Evolutionary conservation across 164 flowering plant genomes (phyloP), one percentile per base, ranked within the genome.

Genomic region (Magnolia officinalis): DNA sequence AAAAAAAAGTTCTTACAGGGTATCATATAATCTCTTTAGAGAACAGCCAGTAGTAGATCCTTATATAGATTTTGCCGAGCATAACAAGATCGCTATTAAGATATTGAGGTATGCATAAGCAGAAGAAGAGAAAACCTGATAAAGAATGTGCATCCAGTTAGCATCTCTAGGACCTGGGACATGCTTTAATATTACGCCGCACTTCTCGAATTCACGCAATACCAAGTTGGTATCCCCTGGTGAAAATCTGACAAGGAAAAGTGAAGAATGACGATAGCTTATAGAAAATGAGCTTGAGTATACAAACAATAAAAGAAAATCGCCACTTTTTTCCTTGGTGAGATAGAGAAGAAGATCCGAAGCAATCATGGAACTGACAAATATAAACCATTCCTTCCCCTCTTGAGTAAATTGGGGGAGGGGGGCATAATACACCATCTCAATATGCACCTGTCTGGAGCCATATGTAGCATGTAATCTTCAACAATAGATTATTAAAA

Each of bases 111-210:
- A 37, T 4, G 45, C 0, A 37, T 5, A 37, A 37, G 45, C 45
- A 37, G 45, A 74, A 79, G 77, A 64, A 76, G 58, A 73, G 21
- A 67, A 68, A 80, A 93, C 99, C 99, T 93, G 98, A 84, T 90
- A 96, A 6, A 93, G 86, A 74, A 96, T 91, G 84, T 96, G 98
- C 87, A 96, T 89, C 98, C 98, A 96, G 80, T 96, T 96, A 52
- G 98, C 91, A 73, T 90, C 88, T 86, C 97, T 84, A 74, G 98
- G 98, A 67, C 99, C 98, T 37, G 96, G 90, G 69, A 94, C 87
- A 80, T 96, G 98, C 71, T 89, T 92, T 84, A 96, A 80, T 74
- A 94, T 85, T 50, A 86, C 82, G 72, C 99, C 98, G 75, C 96
- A 96, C 77, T 94, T 96, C 78, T 94, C 98, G 83, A 96, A 96